Percentiles rank a stretch among this genome's conserved stretches.
These are phyloP conservation scores for Scleroderma citrinum DNA, from an alignment of 768 basidiomycete genomes.

Conservation along the genomic window DNA sequence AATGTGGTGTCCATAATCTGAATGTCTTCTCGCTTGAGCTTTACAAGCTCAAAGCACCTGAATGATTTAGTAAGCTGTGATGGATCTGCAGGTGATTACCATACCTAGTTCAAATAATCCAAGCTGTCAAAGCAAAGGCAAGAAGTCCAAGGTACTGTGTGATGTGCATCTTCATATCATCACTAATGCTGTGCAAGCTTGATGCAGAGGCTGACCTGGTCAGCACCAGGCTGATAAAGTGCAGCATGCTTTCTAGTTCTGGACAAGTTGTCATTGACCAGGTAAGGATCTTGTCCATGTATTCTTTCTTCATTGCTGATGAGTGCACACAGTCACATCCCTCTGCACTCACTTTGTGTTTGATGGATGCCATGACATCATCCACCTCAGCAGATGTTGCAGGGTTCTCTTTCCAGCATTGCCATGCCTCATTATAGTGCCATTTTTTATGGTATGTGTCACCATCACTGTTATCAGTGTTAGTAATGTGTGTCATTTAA, in stretches of 20 bases:
- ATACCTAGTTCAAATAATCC: slow-evolving; percentile 1
- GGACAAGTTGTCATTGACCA: background rate
- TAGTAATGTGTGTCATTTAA: no score
- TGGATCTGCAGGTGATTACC: no score
- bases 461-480: background rate
- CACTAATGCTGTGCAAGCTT: background rate
- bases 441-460: slow-evolving; percentile 9
- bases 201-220: no score
- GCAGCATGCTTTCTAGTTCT: background rate
- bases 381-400: slow-evolving; percentile 18
- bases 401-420: slow-evolving; percentile 24
- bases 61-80: background rate
- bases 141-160: background rate
- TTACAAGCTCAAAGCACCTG: slow-evolving; percentile 29
- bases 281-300: background rate
- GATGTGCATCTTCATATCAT: background rate
- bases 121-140: background rate
- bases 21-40: slow-evolving; percentile 20
- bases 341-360: slow-evolving; percentile 14
- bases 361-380: slow-evolving; percentile 20
- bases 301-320: slow-evolving; percentile 15
- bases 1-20: background rate
- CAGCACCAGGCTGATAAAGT: background rate
- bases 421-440: slow-evolving; percentile 15
- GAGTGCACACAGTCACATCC: slow-evolving; percentile 23